These are phyloP conservation scores for Rhizopogon vinicolor DNA, from an alignment of 768 basidiomycete genomes.

Conservation along the genomic window DNA sequence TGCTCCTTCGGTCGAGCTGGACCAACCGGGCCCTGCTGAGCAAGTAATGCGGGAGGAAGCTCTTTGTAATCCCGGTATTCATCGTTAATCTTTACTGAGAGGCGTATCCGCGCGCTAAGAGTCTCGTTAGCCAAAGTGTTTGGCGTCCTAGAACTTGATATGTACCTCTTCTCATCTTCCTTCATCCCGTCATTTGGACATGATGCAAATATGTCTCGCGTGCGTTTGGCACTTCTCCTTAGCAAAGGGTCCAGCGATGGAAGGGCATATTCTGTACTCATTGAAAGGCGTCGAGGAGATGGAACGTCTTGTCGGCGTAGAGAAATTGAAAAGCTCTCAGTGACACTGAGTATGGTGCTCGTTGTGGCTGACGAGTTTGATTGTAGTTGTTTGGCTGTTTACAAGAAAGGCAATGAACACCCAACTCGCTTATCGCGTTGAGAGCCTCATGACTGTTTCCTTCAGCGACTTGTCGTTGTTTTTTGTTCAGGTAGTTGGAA, in stretches of 20 bases:
- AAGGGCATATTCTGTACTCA: constrained; percentile 42
- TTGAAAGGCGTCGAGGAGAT: neutral
- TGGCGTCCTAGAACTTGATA: neutral
- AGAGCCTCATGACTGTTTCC: neutral
- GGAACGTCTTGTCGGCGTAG: neutral
- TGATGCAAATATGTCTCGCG: constrained; percentile 64
- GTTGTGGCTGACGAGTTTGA: neutral
- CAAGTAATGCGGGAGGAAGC: constrained; percentile 73
- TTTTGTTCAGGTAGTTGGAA: neutral
- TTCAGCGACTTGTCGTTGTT: neutral
- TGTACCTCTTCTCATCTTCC: constrained; percentile 73
- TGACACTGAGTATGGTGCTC: neutral
- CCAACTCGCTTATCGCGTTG: neutral
- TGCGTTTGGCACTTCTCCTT: constrained; percentile 62
- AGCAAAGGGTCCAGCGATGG: constrained; percentile 67
- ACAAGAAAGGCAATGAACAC: neutral
- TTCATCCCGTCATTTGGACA: constrained; percentile 52
- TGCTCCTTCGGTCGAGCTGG: constrained; percentile 67
- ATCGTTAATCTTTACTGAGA: constrained; percentile 82
- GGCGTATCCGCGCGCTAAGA: constrained; percentile 59
- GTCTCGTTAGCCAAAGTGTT: neutral
- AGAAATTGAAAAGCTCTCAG: neutral
- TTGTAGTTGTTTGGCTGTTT: constrained; percentile 17
- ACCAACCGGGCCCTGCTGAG: constrained; percentile 78
- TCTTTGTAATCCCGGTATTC: constrained; percentile 87